These are phyloP conservation scores for Aspergillus intermedius DNA, from an alignment of 2,329 filamentous ascomycete species.

Conservation along the genomic window DNA sequence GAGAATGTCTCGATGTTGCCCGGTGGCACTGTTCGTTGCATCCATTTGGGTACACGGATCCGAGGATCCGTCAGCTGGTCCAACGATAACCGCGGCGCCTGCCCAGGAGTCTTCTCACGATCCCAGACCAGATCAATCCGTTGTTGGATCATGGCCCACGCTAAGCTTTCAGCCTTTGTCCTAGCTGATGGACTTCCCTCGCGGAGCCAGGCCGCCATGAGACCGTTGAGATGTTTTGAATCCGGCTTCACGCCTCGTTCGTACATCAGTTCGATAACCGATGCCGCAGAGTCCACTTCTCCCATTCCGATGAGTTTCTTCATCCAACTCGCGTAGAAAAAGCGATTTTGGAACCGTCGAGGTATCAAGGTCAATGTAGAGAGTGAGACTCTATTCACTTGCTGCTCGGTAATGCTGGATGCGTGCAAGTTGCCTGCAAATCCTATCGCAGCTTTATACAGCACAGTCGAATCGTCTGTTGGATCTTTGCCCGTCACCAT, in stretches of 20 bases:
- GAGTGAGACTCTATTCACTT: slow-evolving; percentile 45
- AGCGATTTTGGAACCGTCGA: slow-evolving; percentile 58
- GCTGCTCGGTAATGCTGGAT: slow-evolving; percentile 34
- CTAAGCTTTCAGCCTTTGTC: slow-evolving; percentile 60
- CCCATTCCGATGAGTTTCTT: slow-evolving; percentile 71
- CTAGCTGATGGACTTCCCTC: slow-evolving; percentile 50
- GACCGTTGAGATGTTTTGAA: slow-evolving; percentile 70
- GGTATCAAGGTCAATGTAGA: slow-evolving; percentile 49
- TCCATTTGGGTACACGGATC: slow-evolving; percentile 34
- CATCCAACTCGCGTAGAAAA: slow-evolving; percentile 83
- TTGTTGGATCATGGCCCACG: slow-evolving; percentile 69
- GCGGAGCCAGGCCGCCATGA: slow-evolving; percentile 72
- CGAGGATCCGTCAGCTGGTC: slow-evolving; percentile 18
- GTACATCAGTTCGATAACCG: slow-evolving; percentile 71
- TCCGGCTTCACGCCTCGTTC: slow-evolving; percentile 61
- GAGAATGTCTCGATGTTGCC: slow-evolving; percentile 74
- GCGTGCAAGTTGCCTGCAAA: slow-evolving; percentile 36
- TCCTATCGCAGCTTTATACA: slow-evolving; percentile 38
- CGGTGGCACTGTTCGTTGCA: slow-evolving; percentile 42
- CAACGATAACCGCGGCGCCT: slow-evolving; percentile 22
- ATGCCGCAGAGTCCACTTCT: slow-evolving; percentile 62
- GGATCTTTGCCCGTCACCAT: slow-evolving; percentile 57
- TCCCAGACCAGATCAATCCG: slow-evolving; percentile 58
- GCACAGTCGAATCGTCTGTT: slow-evolving; percentile 37
- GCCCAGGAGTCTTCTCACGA: slow-evolving; percentile 17